Conservation (phyloP, 805 yeast species). For the Zygotorulaspora danielsina region DNA sequence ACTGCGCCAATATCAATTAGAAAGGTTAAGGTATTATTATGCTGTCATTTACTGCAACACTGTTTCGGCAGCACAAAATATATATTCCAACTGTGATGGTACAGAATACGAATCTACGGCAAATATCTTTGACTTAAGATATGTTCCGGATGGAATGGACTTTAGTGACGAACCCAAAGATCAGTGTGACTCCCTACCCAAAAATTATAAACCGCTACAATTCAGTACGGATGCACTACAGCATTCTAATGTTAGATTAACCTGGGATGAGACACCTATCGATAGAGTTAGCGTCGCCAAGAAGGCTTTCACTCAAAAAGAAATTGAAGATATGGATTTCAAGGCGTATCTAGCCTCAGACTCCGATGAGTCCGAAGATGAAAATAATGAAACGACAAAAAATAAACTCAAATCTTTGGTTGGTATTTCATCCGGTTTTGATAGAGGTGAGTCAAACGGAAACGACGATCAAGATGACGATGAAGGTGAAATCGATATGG, state of each 20-base stretch:
- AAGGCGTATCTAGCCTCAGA: constrained; percentile 87
- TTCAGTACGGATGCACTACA: constrained; percentile 95
- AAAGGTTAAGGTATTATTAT: constrained; percentile 86
- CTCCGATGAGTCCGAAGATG: constrained; percentile 52
- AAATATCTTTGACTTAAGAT: constrained; percentile 86
- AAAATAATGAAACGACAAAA: constrained; percentile 37
- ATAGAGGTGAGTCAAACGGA: constrained; percentile 18
- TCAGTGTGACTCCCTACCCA: constrained; percentile 64
- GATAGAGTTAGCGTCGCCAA: constrained; percentile 75
- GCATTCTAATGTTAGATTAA: constrained; percentile 90
- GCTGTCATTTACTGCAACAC: constrained; percentile 85
- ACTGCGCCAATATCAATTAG: constrained; percentile 85
- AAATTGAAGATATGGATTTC: constrained; percentile 85
- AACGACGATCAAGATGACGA: constrained; percentile 38
- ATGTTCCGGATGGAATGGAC: constrained; percentile 87
- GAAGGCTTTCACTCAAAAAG: constrained; percentile 81
- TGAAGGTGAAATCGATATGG: constrained; percentile 81
- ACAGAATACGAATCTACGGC: constrained; percentile 95
- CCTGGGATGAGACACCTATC: constrained; percentile 98
- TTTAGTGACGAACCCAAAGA: constrained; percentile 80
- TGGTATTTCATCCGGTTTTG: constrained; percentile 39
- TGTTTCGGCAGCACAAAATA: constrained; percentile 61
- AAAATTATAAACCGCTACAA: constrained; percentile 67
- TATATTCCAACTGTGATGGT: constrained; percentile 87
- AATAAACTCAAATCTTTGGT: constrained; percentile 60